Evolutionary conservation across 306 rosid species (phyloP).

Genomic region (Dryas drummondii): DNA sequence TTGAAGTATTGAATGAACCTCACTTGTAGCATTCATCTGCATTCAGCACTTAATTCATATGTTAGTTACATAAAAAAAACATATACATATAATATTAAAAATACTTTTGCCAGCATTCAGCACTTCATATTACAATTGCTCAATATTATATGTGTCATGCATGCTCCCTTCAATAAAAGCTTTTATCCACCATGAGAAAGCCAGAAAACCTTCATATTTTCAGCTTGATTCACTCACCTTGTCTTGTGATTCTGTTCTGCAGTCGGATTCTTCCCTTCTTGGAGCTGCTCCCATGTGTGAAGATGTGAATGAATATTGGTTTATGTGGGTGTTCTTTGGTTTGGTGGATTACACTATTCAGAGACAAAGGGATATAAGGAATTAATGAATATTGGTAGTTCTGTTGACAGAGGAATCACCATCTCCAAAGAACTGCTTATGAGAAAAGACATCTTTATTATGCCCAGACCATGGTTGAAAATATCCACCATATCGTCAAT

Average conservation of each 20-base stretch:
- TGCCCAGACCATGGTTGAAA: background rate
- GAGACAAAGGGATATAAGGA: background rate
- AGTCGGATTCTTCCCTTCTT: background rate
- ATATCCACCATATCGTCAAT: too few relatives aligned
- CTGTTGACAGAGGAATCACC: constrained; percentile 17
- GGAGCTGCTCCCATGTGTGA: background rate
- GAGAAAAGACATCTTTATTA: background rate
- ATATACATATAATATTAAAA: too few relatives aligned
- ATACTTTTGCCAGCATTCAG: too few relatives aligned
- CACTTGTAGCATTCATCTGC: too few relatives aligned
- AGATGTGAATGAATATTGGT: background rate
- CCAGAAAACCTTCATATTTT: constrained; percentile 13
- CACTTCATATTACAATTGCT: too few relatives aligned
- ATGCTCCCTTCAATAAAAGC: background rate
- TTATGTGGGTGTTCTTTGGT: background rate
- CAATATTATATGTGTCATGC: too few relatives aligned
- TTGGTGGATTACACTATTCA: too few relatives aligned
- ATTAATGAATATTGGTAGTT: background rate
- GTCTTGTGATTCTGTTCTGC: constrained; percentile 10
- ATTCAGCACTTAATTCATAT: too few relatives aligned
- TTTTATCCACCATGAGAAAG: background rate
- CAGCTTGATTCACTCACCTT: constrained; percentile 47
- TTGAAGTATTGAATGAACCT: too few relatives aligned
- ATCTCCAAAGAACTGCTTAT: background rate
- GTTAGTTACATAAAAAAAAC: too few relatives aligned